Percentiles rank a stretch among this genome's conserved stretches.
phyloP scores from a whole-genome alignment of 768 basidiomycete genomes.

The Pholiota conissans region DNA sequence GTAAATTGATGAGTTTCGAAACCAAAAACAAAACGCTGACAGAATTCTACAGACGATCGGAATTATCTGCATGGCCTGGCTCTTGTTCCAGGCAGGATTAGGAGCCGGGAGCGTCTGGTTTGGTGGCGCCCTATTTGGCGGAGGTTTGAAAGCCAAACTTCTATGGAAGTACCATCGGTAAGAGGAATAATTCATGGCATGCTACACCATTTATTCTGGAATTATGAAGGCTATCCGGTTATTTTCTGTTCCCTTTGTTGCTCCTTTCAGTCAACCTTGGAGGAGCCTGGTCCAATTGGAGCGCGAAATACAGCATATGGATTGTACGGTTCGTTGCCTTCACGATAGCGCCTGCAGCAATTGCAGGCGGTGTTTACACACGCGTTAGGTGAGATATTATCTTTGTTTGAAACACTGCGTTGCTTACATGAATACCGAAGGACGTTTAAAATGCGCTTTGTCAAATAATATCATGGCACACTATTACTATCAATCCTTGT shows the following conservation, averaged over 20 bases:
- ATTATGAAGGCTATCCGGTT: slow-evolving; percentile 63
- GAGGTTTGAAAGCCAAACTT: slow-evolving; percentile 65
- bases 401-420: background rate
- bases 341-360: slow-evolving; percentile 50
- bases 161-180: slow-evolving; percentile 87
- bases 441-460: slow-evolving; percentile 65
- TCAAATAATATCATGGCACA: slow-evolving; percentile 26
- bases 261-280: slow-evolving; percentile 68
- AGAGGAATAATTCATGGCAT: background rate
- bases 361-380: slow-evolving; percentile 42
- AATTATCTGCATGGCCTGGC: slow-evolving; percentile 58
- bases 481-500: background rate
- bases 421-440: slow-evolving; percentile 29
- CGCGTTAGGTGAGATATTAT: slow-evolving; percentile 49
- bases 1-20: slow-evolving; percentile 38
- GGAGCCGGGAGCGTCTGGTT: slow-evolving; percentile 83
- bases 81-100: slow-evolving; percentile 56
- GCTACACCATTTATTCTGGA: background rate
- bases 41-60: slow-evolving; percentile 54
- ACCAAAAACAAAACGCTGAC: background rate
- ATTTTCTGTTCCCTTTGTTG: slow-evolving; percentile 60
- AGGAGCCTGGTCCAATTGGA: slow-evolving; percentile 71
- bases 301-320: slow-evolving; percentile 32
- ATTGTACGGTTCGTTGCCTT: slow-evolving; percentile 50
- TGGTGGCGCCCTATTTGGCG: slow-evolving; percentile 68